Evolutionary conservation across 257 asterid genomes (phyloP), one percentile per base, ranked within the genome.

Genomic region (Solanum sejunctum): DNA sequence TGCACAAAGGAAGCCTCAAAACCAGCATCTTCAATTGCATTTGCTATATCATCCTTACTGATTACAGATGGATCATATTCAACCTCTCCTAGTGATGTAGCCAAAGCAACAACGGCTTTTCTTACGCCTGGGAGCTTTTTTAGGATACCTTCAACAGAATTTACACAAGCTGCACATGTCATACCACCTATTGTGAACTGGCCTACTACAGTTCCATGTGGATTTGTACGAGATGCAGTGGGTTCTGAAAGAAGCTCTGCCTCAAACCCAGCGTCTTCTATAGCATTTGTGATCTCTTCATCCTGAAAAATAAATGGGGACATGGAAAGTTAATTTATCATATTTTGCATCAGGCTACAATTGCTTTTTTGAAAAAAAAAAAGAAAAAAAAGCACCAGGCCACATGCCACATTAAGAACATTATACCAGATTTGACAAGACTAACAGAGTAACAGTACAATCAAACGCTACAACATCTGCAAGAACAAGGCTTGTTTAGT

Each of bases 101-200:
- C 94, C 87, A 97, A 89, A 85, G 98, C 95, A 85, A 97, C 99
- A 64, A 91, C 97, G 69, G 98, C 98, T 88, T 89, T 94, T 86
- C 69, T 88, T 13, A 97, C 98, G 57, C 99, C 99, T 10, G 94
- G 98, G 72, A 94, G 91, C 81, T 88, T 85, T 84, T 89, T 90
- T 60, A 95, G 88, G 82, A 95, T 94, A 86, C 98, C 97, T 88
- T 97, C 99, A 23, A 97, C 98, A 58, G 99, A 95, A 89, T 93
- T 95, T 51, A 95, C 99, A 87, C 99, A 97, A 81, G 98, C 99
- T 43, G 98, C 98, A 90, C 99, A 97, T 57, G 98, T 97, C 99
- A 97, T 94, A 84, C 99, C 99, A 85, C 98, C 99, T 61, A 97
- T 97, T 18, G 91, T 90, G 89, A 97, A 97, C 93, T 97, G 99